These are phyloP conservation scores for Gastrolobium bilobum DNA, from an alignment of 306 rosid species.

Conservation along the genomic window DNA sequence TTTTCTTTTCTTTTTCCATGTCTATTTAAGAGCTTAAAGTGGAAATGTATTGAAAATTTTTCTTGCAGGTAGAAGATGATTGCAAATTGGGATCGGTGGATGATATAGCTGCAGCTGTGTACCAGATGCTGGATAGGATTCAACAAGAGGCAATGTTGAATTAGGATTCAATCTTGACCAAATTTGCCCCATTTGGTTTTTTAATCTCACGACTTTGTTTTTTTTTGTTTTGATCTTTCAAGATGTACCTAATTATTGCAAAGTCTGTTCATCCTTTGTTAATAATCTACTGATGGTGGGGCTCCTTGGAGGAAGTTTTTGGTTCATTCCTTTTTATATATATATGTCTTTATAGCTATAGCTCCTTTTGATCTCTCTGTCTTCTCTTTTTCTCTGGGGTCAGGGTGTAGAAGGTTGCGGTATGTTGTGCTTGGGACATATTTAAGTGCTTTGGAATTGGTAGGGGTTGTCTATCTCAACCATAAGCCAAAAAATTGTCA, in stretches of 20 bases:
- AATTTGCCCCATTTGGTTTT: conserved; percentile 38
- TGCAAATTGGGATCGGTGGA: conserved; percentile 87
- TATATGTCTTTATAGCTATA: conserved; percentile 37
- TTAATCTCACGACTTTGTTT: conserved; percentile 36
- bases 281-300: conserved; percentile 48
- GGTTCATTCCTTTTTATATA: conserved; percentile 44
- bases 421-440: conserved; percentile 39
- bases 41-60: conserved; percentile 14
- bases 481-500: conserved; percentile 46
- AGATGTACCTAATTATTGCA: conserved; percentile 62
- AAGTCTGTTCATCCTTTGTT: conserved; percentile 50
- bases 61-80: conserved; percentile 84
- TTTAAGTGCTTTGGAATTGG: conserved; percentile 40
- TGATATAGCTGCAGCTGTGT: conserved; percentile 86
- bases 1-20: neutral
- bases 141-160: conserved; percentile 75
- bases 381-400: conserved; percentile 19
- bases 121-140: conserved; percentile 75
- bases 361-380: conserved; percentile 41
- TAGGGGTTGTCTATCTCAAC: conserved; percentile 43
- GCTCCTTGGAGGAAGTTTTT: conserved; percentile 58
- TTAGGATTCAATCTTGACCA: conserved; percentile 41
- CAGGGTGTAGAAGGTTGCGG: conserved; percentile 29
- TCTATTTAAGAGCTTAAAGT: neutral
- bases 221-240: conserved; percentile 25